Conservation (phyloP, 2,329 filamentous ascomycete species). For the Verticillium isaacii region DNA sequence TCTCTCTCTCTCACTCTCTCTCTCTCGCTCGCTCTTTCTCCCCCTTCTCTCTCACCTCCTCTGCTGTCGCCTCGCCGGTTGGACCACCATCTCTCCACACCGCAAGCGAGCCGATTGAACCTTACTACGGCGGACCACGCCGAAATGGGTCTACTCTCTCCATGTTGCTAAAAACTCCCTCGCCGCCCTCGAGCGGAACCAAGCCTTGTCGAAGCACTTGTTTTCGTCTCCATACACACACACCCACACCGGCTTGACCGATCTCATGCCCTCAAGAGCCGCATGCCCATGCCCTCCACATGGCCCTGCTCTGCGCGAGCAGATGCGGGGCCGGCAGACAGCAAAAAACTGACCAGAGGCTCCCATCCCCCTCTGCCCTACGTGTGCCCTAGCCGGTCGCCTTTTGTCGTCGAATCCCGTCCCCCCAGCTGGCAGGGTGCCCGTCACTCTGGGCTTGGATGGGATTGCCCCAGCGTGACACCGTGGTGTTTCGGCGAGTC, state of each 20-base stretch:
- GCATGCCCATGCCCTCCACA: not conserved
- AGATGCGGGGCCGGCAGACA: not conserved
- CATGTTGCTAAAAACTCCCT: not conserved
- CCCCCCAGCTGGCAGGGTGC: not conserved
- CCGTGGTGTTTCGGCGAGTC: too few species aligned
- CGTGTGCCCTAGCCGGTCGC: not conserved
- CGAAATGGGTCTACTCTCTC: not conserved
- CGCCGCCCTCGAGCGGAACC: not conserved
- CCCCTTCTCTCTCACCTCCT: not conserved
- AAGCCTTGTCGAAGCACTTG: not conserved
- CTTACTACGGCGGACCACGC: not conserved
- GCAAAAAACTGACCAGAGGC: not conserved
- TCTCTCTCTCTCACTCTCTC: too few species aligned
- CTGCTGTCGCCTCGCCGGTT: not conserved
- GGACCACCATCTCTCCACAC: not conserved
- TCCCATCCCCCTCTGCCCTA: not conserved
- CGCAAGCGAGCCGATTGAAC: not conserved
- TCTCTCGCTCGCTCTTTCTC: too few species aligned
- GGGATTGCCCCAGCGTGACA: not conserved
- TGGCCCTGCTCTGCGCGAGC: not conserved
- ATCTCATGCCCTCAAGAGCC: not conserved
- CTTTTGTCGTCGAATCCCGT: not conserved
- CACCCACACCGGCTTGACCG: not conserved
- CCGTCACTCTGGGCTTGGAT: not conserved
- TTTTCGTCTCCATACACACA: not conserved